These are phyloP conservation scores for Solanum virginianum DNA, from an alignment of 257 asterid genomes.

Conservation along the genomic window DNA sequence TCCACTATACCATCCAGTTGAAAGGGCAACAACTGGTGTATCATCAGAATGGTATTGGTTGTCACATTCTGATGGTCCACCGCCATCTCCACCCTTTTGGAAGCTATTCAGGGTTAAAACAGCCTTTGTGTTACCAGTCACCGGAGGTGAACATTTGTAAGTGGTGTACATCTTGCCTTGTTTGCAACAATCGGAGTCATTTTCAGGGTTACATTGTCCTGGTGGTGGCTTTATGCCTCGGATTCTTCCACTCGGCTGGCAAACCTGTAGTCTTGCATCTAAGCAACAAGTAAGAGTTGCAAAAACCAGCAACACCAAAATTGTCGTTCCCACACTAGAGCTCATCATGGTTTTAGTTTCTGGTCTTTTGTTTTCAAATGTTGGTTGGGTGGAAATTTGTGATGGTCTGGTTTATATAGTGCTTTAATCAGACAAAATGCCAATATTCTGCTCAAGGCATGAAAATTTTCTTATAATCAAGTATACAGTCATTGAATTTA, in stretches of 20 bases:
- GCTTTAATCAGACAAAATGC: neutral
- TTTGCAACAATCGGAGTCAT: too few relatives aligned
- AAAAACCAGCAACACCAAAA: constrained; percentile 3
- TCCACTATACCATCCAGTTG: constrained; percentile 33
- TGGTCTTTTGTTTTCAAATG: neutral
- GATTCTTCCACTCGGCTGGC: too few relatives aligned
- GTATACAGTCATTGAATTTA: neutral
- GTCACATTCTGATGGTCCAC: constrained; percentile 31
- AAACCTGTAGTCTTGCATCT: too few relatives aligned
- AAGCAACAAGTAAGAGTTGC: neutral
- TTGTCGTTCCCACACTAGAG: neutral
- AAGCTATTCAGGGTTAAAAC: constrained; percentile 32
- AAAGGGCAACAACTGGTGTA: constrained; percentile 25
- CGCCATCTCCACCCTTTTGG: constrained; percentile 34
- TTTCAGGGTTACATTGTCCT: too few relatives aligned
- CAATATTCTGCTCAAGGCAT: neutral
- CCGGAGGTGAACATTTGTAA: constrained; percentile 23
- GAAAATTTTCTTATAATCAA: neutral
- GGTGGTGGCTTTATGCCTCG: too few relatives aligned
- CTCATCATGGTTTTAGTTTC: neutral
- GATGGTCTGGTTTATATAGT: neutral
- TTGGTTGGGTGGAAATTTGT: neutral
- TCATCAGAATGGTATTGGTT: constrained; percentile 23
- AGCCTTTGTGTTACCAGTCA: constrained; percentile 18
- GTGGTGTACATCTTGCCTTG: too few relatives aligned